Evolutionary conservation across 2,329 filamentous ascomycete species (phyloP).

Genomic region (Nannizzia gypsea): DNA sequence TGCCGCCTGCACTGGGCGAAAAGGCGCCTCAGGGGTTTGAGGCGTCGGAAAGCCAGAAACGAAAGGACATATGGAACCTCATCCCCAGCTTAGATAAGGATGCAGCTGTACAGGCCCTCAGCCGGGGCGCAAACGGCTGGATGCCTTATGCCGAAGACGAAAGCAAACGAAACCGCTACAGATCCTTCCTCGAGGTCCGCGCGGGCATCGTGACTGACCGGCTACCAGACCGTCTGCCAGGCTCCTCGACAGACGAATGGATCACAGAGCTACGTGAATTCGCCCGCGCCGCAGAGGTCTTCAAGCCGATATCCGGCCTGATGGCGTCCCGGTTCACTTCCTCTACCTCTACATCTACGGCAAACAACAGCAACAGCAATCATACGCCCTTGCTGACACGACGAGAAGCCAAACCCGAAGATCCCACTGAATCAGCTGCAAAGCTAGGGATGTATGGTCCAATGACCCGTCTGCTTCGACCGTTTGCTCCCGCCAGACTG

Average conservation of each 20-base stretch:
- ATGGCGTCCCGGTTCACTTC: conserved; percentile 93
- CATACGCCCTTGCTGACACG: conserved; percentile 37
- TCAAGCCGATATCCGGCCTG: conserved; percentile 79
- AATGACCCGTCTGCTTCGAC: conserved; percentile 60
- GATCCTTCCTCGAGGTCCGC: conserved; percentile 65
- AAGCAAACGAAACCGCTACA: conserved; percentile 67
- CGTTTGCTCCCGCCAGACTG: conserved; percentile 70
- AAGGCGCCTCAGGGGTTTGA: conserved; percentile 53
- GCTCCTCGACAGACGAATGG: conserved; percentile 58
- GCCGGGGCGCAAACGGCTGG: conserved; percentile 53
- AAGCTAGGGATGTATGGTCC: conserved; percentile 84
- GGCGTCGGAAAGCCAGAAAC: conserved; percentile 51
- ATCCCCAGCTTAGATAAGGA: conserved; percentile 55
- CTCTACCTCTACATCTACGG: conserved; percentile 26
- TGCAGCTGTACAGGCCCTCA: conserved; percentile 56
- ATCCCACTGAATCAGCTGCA: conserved; percentile 77
- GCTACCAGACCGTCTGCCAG: conserved; percentile 45
- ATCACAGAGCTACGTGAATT: conserved; percentile 70
- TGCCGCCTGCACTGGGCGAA: conserved; percentile 69
- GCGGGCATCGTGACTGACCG: conserved; percentile 47
- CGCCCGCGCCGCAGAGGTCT: conserved; percentile 60
- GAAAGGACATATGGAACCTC: conserved; percentile 46
- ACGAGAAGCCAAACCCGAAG: conserved; percentile 47
- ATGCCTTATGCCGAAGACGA: conserved; percentile 79
- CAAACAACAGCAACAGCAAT: conserved; percentile 18